Base-by-base conservation (phyloP, 2,329 filamentous ascomycete genomes). In the Alternaria burnsii region DNA sequence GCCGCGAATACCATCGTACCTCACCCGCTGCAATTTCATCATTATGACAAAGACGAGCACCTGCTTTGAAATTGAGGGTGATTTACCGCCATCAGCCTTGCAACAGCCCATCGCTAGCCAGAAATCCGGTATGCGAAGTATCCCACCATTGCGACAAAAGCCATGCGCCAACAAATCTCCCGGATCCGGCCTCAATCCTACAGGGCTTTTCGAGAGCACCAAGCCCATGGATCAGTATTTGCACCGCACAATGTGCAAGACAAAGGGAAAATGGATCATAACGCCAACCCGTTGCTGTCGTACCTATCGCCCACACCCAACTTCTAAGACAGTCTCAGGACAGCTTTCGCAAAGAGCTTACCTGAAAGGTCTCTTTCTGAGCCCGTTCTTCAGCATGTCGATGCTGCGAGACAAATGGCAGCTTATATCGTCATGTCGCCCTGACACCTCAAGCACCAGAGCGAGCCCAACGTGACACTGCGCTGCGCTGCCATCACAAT, bases 201-300 rank as follows among this genome's bases (percentile, higher is more conserved):
- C 47, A 58, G 55, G 38, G 46, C 61, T 61, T 58, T 46, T 59
- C 55, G 59, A 66, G 50, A 52, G 59, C 60, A 53, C 48, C 62
- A 67, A 43, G 43, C 58, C 44, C 30, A 20, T 32, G 41, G 7
- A 26, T 47, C 41, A 52, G 58, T 42, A 22, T 36, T 14, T 48
- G 28, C 51, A 40, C 30, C 5, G 2, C 9, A n/a, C 32, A 20
- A 12, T 11, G 20, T 48, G 22, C 28, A 42, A 42, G 20, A 48
- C 36, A 20, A 51, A 4, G 28, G 47, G 32, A 6, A 30, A 41
- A 40, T 38, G 41, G n/a, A 34, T 18, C 20, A 22, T 43, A 18
- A 47, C 36, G 42, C 36, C 34, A 36, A 34, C 24, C 26, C 26
- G 30, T 28, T 42, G 18, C 47, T 51, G 34, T 26, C 20, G 36